Evolutionary conservation across 2,329 filamentous ascomycete species (phyloP), one percentile per base, ranked within the genome.

Genomic region (Thelonectria blattea): DNA sequence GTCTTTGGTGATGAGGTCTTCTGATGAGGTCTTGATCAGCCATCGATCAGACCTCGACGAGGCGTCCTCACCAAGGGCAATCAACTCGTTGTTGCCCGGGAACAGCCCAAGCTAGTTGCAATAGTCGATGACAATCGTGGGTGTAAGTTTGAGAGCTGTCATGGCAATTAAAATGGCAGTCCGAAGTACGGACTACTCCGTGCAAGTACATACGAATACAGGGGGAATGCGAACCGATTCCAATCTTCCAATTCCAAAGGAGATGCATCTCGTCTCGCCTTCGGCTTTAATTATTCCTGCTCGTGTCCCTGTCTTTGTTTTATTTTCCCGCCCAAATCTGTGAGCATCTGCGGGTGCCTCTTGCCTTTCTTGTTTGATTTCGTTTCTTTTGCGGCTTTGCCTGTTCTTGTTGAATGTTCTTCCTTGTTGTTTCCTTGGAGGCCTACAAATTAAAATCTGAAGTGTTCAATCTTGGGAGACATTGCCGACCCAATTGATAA

Each of bases 101-200:
- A 42, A 48, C 24, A 43, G 17, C 9, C 5, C 15, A 37, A 52
- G 43, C 48, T 58, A 48, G 56, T 43, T 49, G 56, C 49, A 48
- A 17, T 42, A 42, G 49, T 24, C 24, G 32, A 53, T 52, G 50
- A 30, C 39, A 52, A 47, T 52, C 42, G 43, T 43, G 34, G 43
- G 45, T 42, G 56, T 49, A 57, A 41, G 48, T 57, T 52, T 32
- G 50, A 30, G 50, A 30, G 15, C 39, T 42, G 15, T 37, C 49
- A 24, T 24, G 22, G 22, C 22, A 30, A 30, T 30, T 30, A 30
- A 30, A 30, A 30, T 30, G 27, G 22, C 22, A 24, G 22, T 24
- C 3, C 22, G 6, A 3, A 24, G 22, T 24, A 24, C 22, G 6
- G 3, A 6, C n/a, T n/a, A n/a, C n/a, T 24, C 22, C 22, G 22